Evolutionary conservation across 345 rosid genomes (phyloP).

Genomic region (Bruguiera gymnorhiza): DNA sequence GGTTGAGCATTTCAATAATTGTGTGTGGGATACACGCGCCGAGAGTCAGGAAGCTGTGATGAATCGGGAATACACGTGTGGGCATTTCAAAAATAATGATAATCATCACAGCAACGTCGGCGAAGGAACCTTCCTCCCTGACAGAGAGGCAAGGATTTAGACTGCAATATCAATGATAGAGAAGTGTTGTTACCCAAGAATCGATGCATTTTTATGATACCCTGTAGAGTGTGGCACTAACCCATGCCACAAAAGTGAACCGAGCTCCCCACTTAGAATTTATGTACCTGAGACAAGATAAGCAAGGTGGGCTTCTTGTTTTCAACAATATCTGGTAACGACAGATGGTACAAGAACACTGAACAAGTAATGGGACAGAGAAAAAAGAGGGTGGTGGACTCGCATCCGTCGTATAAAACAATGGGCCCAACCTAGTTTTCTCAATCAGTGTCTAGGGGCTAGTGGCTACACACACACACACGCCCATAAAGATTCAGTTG

Average conservation of each 20-base stretch:
- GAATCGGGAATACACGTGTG: background rate
- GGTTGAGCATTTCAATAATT: conserved; percentile 24
- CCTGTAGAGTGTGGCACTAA: background rate
- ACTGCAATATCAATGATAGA: background rate
- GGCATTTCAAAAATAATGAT: too few relatives aligned
- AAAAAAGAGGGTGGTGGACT: too few relatives aligned
- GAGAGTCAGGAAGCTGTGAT: background rate
- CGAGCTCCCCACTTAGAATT: background rate
- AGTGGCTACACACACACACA: too few relatives aligned
- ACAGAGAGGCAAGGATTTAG: background rate
- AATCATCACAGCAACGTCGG: conserved; percentile 23
- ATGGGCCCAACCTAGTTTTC: too few relatives aligned
- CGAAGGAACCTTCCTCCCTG: conserved; percentile 19
- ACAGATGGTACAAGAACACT: too few relatives aligned
- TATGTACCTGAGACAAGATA: too few relatives aligned
- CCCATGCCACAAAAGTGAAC: background rate
- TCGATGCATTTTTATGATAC: conserved; percentile 15
- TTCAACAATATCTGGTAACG: too few relatives aligned
- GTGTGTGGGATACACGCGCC: background rate
- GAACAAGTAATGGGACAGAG: too few relatives aligned
- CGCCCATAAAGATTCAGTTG: too few relatives aligned
- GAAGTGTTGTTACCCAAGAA: background rate
- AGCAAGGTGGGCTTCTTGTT: too few relatives aligned
- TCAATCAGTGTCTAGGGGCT: too few relatives aligned
- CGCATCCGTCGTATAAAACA: too few relatives aligned